These are phyloP conservation scores for Puccinia hordei DNA, from an alignment of 1,284 basidiomycete genomes.

Conservation along the genomic window DNA sequence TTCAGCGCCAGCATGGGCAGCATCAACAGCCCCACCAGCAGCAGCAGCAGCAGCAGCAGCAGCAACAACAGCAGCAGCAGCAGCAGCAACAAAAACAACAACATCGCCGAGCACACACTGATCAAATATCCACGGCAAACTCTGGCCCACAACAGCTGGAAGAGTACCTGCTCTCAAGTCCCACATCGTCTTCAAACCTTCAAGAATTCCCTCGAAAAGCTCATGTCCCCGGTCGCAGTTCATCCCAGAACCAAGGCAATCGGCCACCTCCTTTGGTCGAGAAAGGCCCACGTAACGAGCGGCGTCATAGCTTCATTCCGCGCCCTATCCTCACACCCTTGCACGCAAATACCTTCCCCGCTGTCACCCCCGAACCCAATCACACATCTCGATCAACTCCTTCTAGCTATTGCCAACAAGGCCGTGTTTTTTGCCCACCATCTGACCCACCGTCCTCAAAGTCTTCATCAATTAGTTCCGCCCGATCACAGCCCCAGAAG, in stretches of 20 bases:
- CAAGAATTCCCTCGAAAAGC: background rate
- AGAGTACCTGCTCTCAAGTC: background rate
- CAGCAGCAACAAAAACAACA: background rate
- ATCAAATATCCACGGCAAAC: background rate
- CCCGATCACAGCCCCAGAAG: background rate
- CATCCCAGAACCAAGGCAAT: background rate
- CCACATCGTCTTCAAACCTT: background rate
- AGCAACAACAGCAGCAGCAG: background rate
- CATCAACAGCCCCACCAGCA: background rate
- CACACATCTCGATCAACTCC: background rate
- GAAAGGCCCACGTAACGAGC: background rate
- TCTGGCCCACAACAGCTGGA: background rate
- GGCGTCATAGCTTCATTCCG: background rate
- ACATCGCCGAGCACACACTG: background rate
- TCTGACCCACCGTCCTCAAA: background rate
- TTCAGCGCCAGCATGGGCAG: background rate
- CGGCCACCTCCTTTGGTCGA: background rate
- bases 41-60: background rate
- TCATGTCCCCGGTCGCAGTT: background rate
- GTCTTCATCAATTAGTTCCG: background rate
- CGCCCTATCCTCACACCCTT: background rate
- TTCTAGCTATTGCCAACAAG: background rate
- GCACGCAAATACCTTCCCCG: background rate
- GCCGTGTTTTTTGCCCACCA: background rate
- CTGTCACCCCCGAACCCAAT: background rate